Evolutionary conservation across 495 filamentous ascomycete species (phyloP).

Genomic region (Xanthoparmelia taractica): DNA sequence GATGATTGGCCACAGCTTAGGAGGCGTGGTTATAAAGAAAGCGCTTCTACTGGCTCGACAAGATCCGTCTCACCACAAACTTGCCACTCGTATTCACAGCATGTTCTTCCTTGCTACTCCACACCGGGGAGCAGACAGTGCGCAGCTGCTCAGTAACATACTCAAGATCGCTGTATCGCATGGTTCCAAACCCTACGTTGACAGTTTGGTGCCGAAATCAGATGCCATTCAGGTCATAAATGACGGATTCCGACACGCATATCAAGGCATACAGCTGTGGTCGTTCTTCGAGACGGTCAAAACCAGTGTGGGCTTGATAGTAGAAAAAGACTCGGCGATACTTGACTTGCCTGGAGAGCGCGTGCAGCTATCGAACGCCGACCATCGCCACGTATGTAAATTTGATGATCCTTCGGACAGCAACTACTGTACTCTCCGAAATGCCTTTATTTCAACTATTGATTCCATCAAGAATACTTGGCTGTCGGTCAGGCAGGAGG

Average conservation of each 20-base stretch:
- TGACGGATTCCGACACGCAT: slow-evolving; percentile 29
- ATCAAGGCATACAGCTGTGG: slow-evolving; percentile 23
- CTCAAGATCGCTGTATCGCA: slow-evolving; percentile 2
- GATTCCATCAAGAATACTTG: slow-evolving; percentile 7
- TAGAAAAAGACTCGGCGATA: slow-evolving; percentile 39
- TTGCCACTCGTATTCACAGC: slow-evolving; percentile 30
- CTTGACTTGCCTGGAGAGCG: slow-evolving; percentile 38
- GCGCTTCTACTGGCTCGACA: slow-evolving; percentile 25
- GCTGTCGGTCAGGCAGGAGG: background rate
- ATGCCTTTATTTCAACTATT: slow-evolving; percentile 24
- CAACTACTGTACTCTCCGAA: slow-evolving; percentile 36
- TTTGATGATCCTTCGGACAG: slow-evolving; percentile 34
- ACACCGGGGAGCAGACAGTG: slow-evolving; percentile 43
- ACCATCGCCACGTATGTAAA: slow-evolving; percentile 44
- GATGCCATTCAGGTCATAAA: slow-evolving; percentile 27
- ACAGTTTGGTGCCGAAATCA: slow-evolving; percentile 18
- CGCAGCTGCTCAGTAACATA: slow-evolving; percentile 31
- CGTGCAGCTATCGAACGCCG: slow-evolving; percentile 33
- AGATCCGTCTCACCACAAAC: slow-evolving; percentile 22
- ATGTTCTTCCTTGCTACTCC: slow-evolving; percentile 46
- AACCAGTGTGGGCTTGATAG: slow-evolving; percentile 24
- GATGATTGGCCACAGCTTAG: slow-evolving; percentile 48
- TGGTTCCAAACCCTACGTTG: slow-evolving; percentile 5
- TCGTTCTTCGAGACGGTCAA: slow-evolving; percentile 23
- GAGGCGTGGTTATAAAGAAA: slow-evolving; percentile 48